Evolutionary conservation across 164 flowering plant genomes (phyloP), one percentile per base, ranked within the genome.

Genomic region (Chimonanthus salicifolius): DNA sequence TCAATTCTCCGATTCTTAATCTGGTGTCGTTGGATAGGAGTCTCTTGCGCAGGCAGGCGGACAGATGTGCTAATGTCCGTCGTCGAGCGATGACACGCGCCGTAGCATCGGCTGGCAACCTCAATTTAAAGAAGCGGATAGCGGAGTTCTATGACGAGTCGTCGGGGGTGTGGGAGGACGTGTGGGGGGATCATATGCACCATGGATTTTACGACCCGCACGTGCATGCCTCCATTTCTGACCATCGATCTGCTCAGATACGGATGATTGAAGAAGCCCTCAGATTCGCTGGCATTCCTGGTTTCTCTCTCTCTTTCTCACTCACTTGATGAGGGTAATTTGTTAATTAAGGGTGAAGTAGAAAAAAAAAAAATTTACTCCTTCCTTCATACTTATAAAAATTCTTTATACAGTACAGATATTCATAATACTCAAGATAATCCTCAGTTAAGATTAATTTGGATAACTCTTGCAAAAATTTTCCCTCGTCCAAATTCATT

Each of bases 141-240:
- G 98, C 98, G 0, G 97, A 86, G 74, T 78, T 94, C 68, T 92
- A 94, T 83, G 97, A 94, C 78, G 87, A 87, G 80, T 90, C 99
- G 51, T 88, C 95, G 2, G 87, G 83, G 4, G 2, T 84, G 7
- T 94, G 99, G 99, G 97, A 92, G 77, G 74, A 85, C 48, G 85
- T 92, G 0, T 94, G 99, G 97, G 97, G 99, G 2, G 97, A 92
- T 75, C 99, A 94, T 69, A 91, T 94, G 97, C 99, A 94, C 74
- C 99, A 94, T 68, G 97, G 99, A 2, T 92, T 84, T 79, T 94
- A 94, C 79, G 90, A 89, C 7, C 83, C 86, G 2, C 74, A 77
- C 58, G 72, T 74, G 16, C 5, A 71, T 10, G 84, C 82, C 7
- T 83, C 88, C 0, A 62, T 84, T 43, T 74, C 91, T 71, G 91